phyloP scores from a whole-genome alignment of 2,329 filamentous ascomycete species.

The Fusarium keratoplasticum region DNA sequence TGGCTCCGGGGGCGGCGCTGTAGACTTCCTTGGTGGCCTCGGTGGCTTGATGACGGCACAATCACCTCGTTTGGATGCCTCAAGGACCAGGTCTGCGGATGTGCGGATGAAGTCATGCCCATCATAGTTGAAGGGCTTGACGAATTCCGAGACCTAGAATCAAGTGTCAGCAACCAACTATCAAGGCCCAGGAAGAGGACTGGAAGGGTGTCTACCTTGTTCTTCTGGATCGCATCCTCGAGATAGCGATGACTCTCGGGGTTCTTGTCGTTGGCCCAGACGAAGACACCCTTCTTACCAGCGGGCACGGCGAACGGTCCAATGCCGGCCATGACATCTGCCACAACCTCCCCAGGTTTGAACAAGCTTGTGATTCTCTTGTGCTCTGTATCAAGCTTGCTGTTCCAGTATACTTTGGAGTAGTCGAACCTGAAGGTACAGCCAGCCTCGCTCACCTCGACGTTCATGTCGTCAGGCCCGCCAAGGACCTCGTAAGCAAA shows the following conservation, averaged over 20 bases:
- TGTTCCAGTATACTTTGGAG: slow-evolving; percentile 98
- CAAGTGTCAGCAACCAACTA: slow-evolving; percentile 16
- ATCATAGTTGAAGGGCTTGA: slow-evolving; percentile 84
- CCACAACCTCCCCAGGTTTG: slow-evolving; percentile 86
- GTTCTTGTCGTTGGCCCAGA: slow-evolving; percentile 98
- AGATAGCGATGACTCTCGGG: slow-evolving; percentile 85
- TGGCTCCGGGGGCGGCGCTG: slow-evolving; percentile 51
- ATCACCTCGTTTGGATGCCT: slow-evolving; percentile 62
- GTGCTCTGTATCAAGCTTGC: slow-evolving; percentile 89
- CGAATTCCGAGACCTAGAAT: slow-evolving; percentile 71
- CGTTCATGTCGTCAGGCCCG: slow-evolving; percentile 84
- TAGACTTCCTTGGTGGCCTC: slow-evolving; percentile 53
- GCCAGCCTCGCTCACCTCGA: slow-evolving; percentile 82
- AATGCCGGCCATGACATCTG: slow-evolving; percentile 97
- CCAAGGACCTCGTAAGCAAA: slow-evolving; percentile 92
- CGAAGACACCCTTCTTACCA: slow-evolving; percentile 89
- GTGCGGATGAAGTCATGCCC: slow-evolving; percentile 82
- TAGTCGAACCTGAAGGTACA: slow-evolving; percentile 96
- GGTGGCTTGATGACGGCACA: slow-evolving; percentile 63
- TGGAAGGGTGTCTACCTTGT: slow-evolving; percentile 72
- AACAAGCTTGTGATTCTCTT: slow-evolving; percentile 82
- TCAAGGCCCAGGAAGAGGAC: not conserved
- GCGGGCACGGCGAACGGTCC: slow-evolving; percentile 95
- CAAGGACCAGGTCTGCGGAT: slow-evolving; percentile 71
- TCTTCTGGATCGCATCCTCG: slow-evolving; percentile 74